Evolutionary conservation across 306 rosid species (phyloP).

Genomic region (Rubus parviflorus): DNA sequence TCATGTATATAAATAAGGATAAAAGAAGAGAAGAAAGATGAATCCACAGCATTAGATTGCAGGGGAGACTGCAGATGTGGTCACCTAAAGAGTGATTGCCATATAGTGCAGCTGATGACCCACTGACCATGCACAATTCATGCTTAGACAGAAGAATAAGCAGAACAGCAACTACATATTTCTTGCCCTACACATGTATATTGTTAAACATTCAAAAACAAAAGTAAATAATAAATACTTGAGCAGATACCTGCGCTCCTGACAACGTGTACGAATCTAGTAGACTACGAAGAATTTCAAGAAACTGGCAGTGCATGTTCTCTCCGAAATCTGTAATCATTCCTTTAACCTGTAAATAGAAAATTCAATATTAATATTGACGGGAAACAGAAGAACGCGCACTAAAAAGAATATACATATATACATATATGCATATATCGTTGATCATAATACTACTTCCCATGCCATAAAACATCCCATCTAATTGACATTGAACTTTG

Average conservation of each 20-base stretch:
- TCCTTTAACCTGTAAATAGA: constrained; percentile 72
- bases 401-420: not conserved
- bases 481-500: not conserved
- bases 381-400: not conserved
- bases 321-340: constrained; percentile 91
- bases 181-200: not conserved
- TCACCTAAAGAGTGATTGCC: not conserved
- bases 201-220: not conserved
- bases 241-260: constrained; percentile 73
- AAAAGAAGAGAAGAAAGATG: not conserved
- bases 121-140: not conserved
- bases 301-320: constrained; percentile 95
- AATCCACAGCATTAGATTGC: not conserved
- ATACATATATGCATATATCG: too few species aligned
- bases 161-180: not conserved
- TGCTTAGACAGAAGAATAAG: not conserved
- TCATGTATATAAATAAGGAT: not conserved
- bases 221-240: not conserved
- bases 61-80: not conserved
- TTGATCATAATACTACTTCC: not conserved
- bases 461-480: not conserved
- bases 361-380: constrained; percentile 13
- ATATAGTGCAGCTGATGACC: not conserved
- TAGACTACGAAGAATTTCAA: constrained; percentile 91
- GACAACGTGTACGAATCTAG: constrained; percentile 81